Conservation (phyloP, 83 land plant genomes). For the Thuja plicata region DNA sequence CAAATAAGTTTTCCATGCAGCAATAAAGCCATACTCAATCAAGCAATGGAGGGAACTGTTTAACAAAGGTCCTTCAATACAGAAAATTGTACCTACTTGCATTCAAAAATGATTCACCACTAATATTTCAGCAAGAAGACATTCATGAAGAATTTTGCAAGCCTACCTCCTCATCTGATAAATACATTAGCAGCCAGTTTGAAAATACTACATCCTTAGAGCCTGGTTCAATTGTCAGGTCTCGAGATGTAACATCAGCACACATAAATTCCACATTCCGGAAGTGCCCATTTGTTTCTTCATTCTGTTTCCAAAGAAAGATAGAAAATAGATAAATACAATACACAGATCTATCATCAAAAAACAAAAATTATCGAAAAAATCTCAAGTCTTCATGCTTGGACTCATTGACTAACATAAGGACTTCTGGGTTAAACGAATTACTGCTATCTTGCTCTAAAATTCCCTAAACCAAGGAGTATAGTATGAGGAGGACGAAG, state of each 20-base stretch:
- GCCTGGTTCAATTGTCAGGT: conserved; percentile 50
- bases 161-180: conserved; percentile 89
- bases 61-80: not conserved
- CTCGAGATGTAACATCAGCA: conserved; percentile 95
- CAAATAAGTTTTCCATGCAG: not conserved
- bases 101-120: not conserved
- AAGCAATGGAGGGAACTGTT: not conserved
- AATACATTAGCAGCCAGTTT: conserved; percentile 98
- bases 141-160: not conserved
- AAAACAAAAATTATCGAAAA: not conserved
- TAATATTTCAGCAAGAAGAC: not conserved
- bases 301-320: conserved; percentile 61
- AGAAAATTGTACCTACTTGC: not conserved
- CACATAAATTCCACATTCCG: conserved; percentile 82
- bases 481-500: not conserved
- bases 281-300: conserved; percentile 70
- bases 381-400: not conserved
- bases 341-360: not conserved
- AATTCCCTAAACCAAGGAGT: not conserved
- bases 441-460: conserved; percentile 3
- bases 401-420: not conserved
- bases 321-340: not conserved
- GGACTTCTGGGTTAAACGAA: not conserved
- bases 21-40: not conserved
- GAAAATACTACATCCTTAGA: conserved; percentile 93